Conservation (phyloP, 2,329 filamentous ascomycete species). For the Fusarium falciforme region DNA sequence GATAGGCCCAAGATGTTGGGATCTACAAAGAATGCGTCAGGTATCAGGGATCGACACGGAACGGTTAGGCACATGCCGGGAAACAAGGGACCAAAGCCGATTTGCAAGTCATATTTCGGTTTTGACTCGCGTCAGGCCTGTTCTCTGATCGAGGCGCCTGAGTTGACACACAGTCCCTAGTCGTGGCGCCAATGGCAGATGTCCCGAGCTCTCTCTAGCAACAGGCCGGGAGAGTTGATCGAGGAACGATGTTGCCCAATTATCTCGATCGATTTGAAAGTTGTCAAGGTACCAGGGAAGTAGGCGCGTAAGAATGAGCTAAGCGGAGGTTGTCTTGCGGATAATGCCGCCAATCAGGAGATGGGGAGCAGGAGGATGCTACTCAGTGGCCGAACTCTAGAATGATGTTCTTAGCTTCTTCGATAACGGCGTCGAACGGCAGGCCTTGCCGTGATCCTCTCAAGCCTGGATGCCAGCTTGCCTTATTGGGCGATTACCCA, state of each 20-base stretch:
- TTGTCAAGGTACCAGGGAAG: background rate
- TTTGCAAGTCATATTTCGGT: background rate
- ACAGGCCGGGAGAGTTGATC: background rate
- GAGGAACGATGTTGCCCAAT: background rate
- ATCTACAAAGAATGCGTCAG: background rate
- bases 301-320: background rate
- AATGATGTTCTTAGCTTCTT: background rate
- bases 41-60: background rate
- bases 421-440: background rate
- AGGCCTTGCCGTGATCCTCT: too few relatives aligned
- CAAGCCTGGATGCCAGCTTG: background rate
- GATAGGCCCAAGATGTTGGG: background rate
- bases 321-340: background rate
- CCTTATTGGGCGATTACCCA: background rate
- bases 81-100: background rate
- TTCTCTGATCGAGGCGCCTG: background rate
- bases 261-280: background rate
- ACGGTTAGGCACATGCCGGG: background rate
- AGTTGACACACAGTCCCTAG: background rate
- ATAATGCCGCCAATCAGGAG: background rate
- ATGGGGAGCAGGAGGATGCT: background rate
- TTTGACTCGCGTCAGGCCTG: background rate
- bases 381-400: background rate
- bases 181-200: background rate
- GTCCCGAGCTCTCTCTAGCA: background rate